Conservation (phyloP, 2,329 filamentous ascomycete species). For the Sordariomycetes sp. region DNA sequence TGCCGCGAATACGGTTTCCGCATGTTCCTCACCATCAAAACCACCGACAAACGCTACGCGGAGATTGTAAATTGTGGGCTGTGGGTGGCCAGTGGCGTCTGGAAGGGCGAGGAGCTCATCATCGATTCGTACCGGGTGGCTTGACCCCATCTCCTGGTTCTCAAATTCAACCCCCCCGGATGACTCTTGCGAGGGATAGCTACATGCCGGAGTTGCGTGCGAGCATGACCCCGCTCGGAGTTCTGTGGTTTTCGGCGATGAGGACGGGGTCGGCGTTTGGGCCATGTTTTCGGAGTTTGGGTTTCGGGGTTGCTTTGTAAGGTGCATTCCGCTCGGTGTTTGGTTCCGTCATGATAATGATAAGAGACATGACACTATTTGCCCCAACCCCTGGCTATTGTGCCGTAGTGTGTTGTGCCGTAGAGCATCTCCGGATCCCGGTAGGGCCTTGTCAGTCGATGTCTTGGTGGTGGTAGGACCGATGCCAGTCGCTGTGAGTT, state of each 20-base stretch:
- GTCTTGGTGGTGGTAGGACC: too few relatives aligned
- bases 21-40: conserved; percentile 40
- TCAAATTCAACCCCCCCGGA: too few relatives aligned
- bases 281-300: background rate
- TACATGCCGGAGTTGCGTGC: background rate
- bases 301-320: background rate
- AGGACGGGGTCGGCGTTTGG: background rate
- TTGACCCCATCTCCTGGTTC: conserved; percentile 8
- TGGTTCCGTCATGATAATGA: too few relatives aligned
- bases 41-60: conserved; percentile 37
- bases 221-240: background rate
- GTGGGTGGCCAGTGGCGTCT: conserved; percentile 40
- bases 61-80: conserved; percentile 39
- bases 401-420: background rate
- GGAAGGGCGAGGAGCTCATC: conserved; percentile 33
- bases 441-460: background rate
- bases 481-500: background rate
- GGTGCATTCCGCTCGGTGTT: background rate
- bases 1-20: conserved; percentile 36
- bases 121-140: conserved; percentile 30
- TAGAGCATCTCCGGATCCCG: background rate
- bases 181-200: background rate
- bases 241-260: background rate
- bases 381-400: background rate
- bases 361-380: too few relatives aligned